Percentiles rank a stretch among this genome's conserved stretches.
Evolutionary conservation across 176 grass and related monocot species (phyloP).

Genomic region (Oryza officinalis): DNA sequence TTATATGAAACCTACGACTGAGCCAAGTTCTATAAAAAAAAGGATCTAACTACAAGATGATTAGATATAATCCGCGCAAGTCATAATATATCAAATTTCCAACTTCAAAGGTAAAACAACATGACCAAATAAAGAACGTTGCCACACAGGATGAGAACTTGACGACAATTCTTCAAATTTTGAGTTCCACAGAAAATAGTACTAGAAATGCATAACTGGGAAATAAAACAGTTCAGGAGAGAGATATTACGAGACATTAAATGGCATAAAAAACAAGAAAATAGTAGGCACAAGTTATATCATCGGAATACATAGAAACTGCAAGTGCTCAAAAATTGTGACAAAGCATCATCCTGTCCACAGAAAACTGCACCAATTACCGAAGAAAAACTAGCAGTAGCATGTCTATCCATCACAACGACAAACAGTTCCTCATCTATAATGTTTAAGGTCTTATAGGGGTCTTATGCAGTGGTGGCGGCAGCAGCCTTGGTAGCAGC

Average conservation of each 20-base stretch:
- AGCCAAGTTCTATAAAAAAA: too few relatives aligned
- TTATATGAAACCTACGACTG: too few relatives aligned
- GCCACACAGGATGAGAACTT: too few relatives aligned
- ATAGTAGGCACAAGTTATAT: constrained; percentile 22
- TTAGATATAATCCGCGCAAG: too few relatives aligned
- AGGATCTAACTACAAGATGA: too few relatives aligned
- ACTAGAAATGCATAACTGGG: too few relatives aligned
- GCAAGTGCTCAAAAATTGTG: not conserved
- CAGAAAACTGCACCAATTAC: constrained; percentile 35
- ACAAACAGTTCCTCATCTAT: constrained; percentile 26
- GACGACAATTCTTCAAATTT: too few relatives aligned
- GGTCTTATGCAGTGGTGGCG: constrained; percentile 42
- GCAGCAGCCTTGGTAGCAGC: constrained; percentile 42
- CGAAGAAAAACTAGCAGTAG: constrained; percentile 16
- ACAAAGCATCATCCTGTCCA: constrained; percentile 26
- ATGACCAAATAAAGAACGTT: too few relatives aligned
- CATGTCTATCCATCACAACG: constrained; percentile 29
- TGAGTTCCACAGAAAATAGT: too few relatives aligned
- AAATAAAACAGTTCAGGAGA: too few relatives aligned
- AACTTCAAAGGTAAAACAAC: too few relatives aligned
- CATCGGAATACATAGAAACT: not conserved
- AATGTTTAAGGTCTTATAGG: constrained; percentile 4
- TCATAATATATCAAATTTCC: too few relatives aligned
- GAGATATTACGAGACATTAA: not conserved
- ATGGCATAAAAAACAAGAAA: not conserved